Percentiles rank a stretch among this genome's conserved stretches.
Conservation (phyloP, 2,329 filamentous ascomycete species). For the Pyrenophora graminea region DNA sequence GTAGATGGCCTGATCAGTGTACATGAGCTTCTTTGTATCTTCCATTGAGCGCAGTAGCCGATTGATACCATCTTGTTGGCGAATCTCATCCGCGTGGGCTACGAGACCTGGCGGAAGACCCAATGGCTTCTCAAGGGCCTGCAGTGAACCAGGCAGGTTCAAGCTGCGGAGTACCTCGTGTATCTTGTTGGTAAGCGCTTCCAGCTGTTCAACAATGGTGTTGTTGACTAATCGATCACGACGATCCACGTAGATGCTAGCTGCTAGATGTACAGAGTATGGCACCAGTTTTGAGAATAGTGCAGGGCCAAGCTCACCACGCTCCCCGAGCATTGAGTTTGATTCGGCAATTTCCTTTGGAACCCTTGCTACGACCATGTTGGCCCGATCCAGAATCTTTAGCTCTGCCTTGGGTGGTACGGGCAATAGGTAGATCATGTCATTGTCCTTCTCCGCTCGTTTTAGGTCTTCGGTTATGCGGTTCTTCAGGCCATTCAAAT, state of each 20-base stretch:
- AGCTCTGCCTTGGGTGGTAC: slow-evolving; percentile 89
- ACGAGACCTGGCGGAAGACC: slow-evolving; percentile 83
- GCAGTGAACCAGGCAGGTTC: slow-evolving; percentile 87
- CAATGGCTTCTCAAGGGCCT: slow-evolving; percentile 92
- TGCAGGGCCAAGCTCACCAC: slow-evolving; percentile 78
- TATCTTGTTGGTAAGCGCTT: slow-evolving; percentile 76
- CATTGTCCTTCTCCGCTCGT: slow-evolving; percentile 92
- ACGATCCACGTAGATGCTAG: slow-evolving; percentile 92
- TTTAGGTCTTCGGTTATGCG: slow-evolving; percentile 86
- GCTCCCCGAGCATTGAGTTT: slow-evolving; percentile 77
- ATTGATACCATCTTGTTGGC: slow-evolving; percentile 84
- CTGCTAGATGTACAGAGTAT: slow-evolving; percentile 92
- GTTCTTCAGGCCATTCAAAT: slow-evolving; percentile 80
- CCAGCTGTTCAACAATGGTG: slow-evolving; percentile 81
- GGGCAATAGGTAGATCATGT: slow-evolving; percentile 86
- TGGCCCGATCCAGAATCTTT: slow-evolving; percentile 80
- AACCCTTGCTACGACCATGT: slow-evolving; percentile 80
- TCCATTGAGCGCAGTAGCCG: slow-evolving; percentile 78
- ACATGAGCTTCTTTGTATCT: slow-evolving; percentile 88
- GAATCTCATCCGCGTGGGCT: slow-evolving; percentile 90
- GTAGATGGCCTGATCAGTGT: slow-evolving; percentile 76
- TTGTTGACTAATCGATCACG: slow-evolving; percentile 89
- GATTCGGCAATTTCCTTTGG: slow-evolving; percentile 83
- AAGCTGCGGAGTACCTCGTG: slow-evolving; percentile 79
- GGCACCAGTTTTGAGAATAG: slow-evolving; percentile 91